phyloP scores from a whole-genome alignment of 805 yeast species.

The Saccharomycopsis amapae region DNA sequence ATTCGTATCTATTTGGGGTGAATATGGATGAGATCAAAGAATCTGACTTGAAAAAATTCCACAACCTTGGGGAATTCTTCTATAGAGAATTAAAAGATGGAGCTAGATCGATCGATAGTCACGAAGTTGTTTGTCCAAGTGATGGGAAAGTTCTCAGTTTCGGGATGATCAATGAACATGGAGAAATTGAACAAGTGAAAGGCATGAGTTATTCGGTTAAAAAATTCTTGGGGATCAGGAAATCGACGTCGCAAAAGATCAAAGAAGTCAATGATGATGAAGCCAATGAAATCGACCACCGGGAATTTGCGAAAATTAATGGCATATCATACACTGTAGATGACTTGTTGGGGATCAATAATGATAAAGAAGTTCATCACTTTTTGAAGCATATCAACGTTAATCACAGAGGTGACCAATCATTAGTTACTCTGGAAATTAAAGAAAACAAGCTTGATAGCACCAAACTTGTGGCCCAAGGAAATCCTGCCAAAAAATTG shows the following conservation, averaged over 20 bases:
- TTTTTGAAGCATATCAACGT: conserved; percentile 40
- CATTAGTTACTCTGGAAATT: conserved; percentile 19
- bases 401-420: conserved; percentile 59
- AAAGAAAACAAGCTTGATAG: conserved; percentile 17
- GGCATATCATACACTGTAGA: conserved; percentile 67
- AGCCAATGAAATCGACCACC: conserved; percentile 44
- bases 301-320: conserved; percentile 70
- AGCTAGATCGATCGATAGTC: conserved; percentile 63
- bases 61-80: conserved; percentile 84
- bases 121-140: conserved; percentile 77
- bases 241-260: conserved; percentile 30
- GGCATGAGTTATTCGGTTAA: conserved; percentile 91
- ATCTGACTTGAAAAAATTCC: conserved; percentile 65
- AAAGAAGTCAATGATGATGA: conserved; percentile 26
- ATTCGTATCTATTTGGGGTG: conserved; percentile 77
- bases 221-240: conserved; percentile 68
- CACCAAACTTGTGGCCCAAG: conserved; percentile 7
- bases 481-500: conserved; percentile 40
- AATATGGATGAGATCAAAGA: conserved; percentile 85
- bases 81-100: conserved; percentile 76
- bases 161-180: conserved; percentile 67
- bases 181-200: conserved; percentile 93
- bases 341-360: conserved; percentile 53
- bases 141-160: conserved; percentile 87
- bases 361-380: conserved; percentile 36